Evolutionary conservation across 78 protist species (phyloP), one percentile per base, ranked within the genome.

Genomic region (Bodo saltans): DNA sequence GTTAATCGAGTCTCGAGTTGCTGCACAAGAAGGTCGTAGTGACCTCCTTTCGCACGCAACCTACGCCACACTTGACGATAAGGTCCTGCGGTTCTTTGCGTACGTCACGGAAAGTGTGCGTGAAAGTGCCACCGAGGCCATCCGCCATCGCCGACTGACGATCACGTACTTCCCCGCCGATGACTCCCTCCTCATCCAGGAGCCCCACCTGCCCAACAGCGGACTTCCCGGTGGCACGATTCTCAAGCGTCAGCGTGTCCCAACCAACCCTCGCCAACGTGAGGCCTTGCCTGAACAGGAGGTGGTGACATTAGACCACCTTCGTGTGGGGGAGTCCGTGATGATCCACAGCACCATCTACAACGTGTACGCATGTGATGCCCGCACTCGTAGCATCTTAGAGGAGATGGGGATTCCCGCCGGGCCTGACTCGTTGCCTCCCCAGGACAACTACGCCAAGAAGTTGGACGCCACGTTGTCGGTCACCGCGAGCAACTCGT

Each of bases 181-280:
- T 68, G 86, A 73, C 42, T 71, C 93, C 72, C 39, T 90, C 27
- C 42, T 1, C 29, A 52, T 90, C 37, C 11, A 17, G 0, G 93
- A 90, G 81, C 83, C 90, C 37, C 33, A 0, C 29, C 40, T 42
- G 37, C 53, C 34, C 79, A 90, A 90, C 84, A 47, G 79, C 32
- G 93, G 93, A 27, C 2, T 90, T 21, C 88, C 85, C 29, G 89
- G 87, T 37, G 93, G 93, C 34, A 71, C 68, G 29, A 34, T 87
- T 74, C 28, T 90, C 35, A 1, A 35, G 37, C 75, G 93, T 25
- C 88, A 83, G 26, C 42, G 68, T 25, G 35, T 89, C 29, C 92
- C 92, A 0, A 38, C 39, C 37, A 70, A 74, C 40, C 53, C 8
- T 26, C 17, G 25, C 28, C n/a, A n/a, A n/a, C n/a, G n/a, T n/a